Percentiles rank a stretch among this genome's conserved stretches.
Conservation (phyloP, 345 rosid species). For the Sisymbrium irio region DNA sequence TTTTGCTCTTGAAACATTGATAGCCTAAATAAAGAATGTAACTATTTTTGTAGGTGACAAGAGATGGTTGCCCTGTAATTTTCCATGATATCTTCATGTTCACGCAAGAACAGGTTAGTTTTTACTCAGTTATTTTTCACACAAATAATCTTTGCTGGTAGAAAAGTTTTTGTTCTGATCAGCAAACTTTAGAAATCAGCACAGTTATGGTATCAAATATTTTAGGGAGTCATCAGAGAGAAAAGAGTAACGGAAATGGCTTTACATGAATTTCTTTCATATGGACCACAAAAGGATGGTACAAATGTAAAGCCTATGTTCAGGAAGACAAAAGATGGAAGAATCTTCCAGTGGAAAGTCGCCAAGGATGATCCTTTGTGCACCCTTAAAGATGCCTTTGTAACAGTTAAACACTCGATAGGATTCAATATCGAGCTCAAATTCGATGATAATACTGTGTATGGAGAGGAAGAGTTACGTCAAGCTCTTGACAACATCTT, state of each 20-base stretch:
- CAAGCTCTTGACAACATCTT: constrained; percentile 45
- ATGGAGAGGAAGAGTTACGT: constrained; percentile 46
- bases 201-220: background rate
- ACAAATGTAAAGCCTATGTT: constrained; percentile 42
- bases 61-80: constrained; percentile 59
- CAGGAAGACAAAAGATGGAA: constrained; percentile 61
- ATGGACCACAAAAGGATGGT: constrained; percentile 53
- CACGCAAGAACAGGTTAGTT: constrained; percentile 48
- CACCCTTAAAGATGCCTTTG: constrained; percentile 54
- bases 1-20: background rate
- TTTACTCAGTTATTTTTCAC: background rate
- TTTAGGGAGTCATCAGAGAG: constrained; percentile 53
- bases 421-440: constrained; percentile 72
- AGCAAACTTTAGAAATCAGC: background rate
- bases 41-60: constrained; percentile 51
- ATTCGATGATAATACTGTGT: constrained; percentile 56
- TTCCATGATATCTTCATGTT: constrained; percentile 64
- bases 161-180: background rate
- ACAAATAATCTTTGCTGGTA: background rate
- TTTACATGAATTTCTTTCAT: constrained; percentile 47
- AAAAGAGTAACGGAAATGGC: constrained; percentile 56
- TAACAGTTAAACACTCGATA: constrained; percentile 39
- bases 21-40: background rate
- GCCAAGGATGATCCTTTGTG: constrained; percentile 54
- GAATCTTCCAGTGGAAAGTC: constrained; percentile 56